Conservation (phyloP, 2,329 filamentous ascomycete genomes). For the Myriangium duriaei region DNA sequence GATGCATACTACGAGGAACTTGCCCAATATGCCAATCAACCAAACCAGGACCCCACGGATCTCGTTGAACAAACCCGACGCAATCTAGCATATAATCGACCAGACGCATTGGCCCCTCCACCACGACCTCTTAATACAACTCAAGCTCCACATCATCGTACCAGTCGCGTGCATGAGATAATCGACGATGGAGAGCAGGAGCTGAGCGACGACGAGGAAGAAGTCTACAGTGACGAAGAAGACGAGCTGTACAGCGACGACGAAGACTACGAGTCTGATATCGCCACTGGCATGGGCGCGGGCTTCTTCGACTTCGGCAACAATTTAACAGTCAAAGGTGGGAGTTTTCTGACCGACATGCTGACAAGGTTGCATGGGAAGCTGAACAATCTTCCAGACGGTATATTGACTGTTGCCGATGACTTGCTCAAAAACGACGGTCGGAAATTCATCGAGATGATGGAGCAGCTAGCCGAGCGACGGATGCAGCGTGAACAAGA, state of each 20-base stretch:
- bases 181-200: constrained; percentile 44
- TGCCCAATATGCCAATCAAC: constrained; percentile 88
- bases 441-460: constrained; percentile 99
- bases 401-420: constrained; percentile 96
- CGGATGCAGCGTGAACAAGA: constrained; percentile 96
- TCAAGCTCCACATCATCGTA: constrained; percentile 52
- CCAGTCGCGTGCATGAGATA: constrained; percentile 60
- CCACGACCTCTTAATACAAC: constrained; percentile 39
- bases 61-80: constrained; percentile 53
- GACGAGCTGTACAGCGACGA: constrained; percentile 48
- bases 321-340: constrained; percentile 86
- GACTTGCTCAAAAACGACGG: constrained; percentile 97
- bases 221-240: constrained; percentile 41
- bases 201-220: constrained; percentile 43
- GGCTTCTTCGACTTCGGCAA: constrained; percentile 98
- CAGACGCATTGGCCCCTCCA: constrained; percentile 20
- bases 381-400: constrained; percentile 50
- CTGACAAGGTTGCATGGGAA: constrained; percentile 22
- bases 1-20: constrained; percentile 98
- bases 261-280: constrained; percentile 45
- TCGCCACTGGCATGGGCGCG: constrained; percentile 46
- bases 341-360: constrained; percentile 21
- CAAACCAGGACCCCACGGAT: constrained; percentile 48
- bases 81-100: constrained; percentile 10
- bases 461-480: constrained; percentile 96